Evolutionary conservation across 257 asterid species (phyloP), one percentile per base, ranked within the genome.

Genomic region (Lycium ferocissimum): DNA sequence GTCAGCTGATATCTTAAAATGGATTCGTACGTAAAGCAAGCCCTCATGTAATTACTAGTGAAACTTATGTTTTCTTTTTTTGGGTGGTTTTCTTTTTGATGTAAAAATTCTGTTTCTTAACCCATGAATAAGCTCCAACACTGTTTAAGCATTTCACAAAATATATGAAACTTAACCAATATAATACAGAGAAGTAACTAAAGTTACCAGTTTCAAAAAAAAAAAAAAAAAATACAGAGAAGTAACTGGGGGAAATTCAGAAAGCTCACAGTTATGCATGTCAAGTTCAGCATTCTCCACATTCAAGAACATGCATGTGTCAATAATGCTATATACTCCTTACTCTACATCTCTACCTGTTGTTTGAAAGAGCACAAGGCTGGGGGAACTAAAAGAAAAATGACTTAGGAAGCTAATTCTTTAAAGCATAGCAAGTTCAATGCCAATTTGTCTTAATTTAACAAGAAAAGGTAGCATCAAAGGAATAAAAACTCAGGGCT

Each of bases 381-480:
- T 37, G 7, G 76, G 76, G 76, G 37, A 69, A 69, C 76, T 69
- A 35, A 69, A 69, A 38, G 76, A 69, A 69, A 37, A 69, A 37
- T 37, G 73, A 69, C 76, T 69, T 38, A 15, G n/a, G 51, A 69
- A 37, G 72, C 51, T 37, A 69, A 37, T 10, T 73, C 59, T 20
- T 45, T 73, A 38, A 45, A 73, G 59, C 45, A 47, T 17, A 45
- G 80, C 59, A 73, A 73, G 80, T 73, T 33, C 80, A 47, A 47
- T n/a, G 37, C 59, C 80, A 45, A 47, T 73, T 69, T 69, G 51
- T 45, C 51, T 14, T 35, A 69, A 35, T 73, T 45, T 72, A 72
- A 72, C 37, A 10, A 73, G 37, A 47, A 73, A 72, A n/a, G 80
- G 18, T n/a, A 72, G 80, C 80, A 72, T 45, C 80, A 72, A n/a